Percentiles rank a stretch among this genome's conserved stretches.
phyloP scores from a whole-genome alignment of 208 protist species.

The Acanthamoeba quina region DNA sequence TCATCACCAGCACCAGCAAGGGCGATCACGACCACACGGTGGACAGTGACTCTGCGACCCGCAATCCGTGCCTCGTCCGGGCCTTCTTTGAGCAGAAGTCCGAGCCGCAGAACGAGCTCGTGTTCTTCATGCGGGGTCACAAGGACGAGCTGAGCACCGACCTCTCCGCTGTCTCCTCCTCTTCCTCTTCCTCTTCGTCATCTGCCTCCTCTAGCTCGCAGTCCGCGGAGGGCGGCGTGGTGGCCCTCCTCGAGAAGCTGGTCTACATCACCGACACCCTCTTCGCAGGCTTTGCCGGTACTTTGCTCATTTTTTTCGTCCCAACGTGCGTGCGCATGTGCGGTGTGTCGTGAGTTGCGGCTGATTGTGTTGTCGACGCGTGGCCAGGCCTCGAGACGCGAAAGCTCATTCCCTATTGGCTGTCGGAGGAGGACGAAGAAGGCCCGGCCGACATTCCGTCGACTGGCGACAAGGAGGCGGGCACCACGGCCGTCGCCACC shows the following conservation, averaged over 20 bases:
- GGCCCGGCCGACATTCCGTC: background rate
- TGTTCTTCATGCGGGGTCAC: background rate
- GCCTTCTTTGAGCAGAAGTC: constrained; percentile 30
- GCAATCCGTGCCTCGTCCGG: background rate
- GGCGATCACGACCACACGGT: background rate
- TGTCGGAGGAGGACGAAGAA: background rate
- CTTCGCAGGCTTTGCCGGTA: constrained; percentile 26
- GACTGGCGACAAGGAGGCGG: background rate
- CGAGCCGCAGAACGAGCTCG: constrained; percentile 1
- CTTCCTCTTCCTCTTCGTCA: background rate
- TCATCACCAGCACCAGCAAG: background rate
- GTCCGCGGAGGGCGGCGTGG: background rate
- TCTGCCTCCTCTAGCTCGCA: background rate
- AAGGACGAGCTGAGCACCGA: constrained; percentile 25
- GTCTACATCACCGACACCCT: constrained; percentile 56
- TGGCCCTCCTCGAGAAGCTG: constrained; percentile 48
- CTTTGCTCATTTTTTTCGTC: background rate
- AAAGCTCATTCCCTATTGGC: constrained; percentile 22
- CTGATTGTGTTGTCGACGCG: background rate
- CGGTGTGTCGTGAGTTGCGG: background rate
- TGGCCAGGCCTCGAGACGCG: background rate
- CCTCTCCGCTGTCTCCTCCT: background rate
- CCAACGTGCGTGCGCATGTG: background rate
- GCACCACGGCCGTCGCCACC: background rate
- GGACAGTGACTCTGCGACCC: background rate